Base-by-base conservation (phyloP, 1,139 yeast species). In the Kurtzmaniella quercitrusa region DNA sequence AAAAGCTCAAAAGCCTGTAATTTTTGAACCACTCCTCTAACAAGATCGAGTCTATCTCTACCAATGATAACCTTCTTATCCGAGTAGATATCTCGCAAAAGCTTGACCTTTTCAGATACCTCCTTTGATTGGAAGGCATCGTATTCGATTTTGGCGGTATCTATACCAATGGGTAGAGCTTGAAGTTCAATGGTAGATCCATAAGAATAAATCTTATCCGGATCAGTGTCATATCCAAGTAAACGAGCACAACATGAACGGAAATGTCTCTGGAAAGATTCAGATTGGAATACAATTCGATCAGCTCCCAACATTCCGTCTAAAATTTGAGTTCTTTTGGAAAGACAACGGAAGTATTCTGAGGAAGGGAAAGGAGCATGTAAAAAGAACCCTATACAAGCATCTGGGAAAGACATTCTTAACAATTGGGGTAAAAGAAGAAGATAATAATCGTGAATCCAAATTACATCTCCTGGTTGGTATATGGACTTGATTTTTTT, bases 351-450 rank as follows among this genome's bases (percentile, higher is more conserved):
- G 66, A 93, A 89, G 60, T 90, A 89, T 64, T 93, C 98, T n/a
- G 91, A 84, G 36, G 95, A 86, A 10, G 98, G 98, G 76, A 94
- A 90, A 12, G 97, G 96, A 5, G 88, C 79, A 61, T 91, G 98
- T 53, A 91, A 67, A 63, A 82, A 91, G 48, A 87, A 79, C 6
- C 95, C 96, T 52, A 93, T 86, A 52, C 75, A 75, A 12, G 93
- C 94, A 47, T 85, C 81, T 8, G 91, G 93, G 44, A 86, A 71
- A 56, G 81, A 82, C 89, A 85, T 83, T 54, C 96, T 77, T 50
- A 93, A 68, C 63, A 93, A 71, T 57, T 87, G 96, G 1, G 98
- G 98, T 46, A 93, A 69, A 44, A 93, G 67, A 52, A 91, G 65
- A 49, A 93, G 69, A 57, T 93, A 90, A 66, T 90, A 91, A 66